These are phyloP conservation scores for Pseudohyphozyma bogoriensis DNA, from an alignment of 768 basidiomycete genomes.

Conservation along the genomic window DNA sequence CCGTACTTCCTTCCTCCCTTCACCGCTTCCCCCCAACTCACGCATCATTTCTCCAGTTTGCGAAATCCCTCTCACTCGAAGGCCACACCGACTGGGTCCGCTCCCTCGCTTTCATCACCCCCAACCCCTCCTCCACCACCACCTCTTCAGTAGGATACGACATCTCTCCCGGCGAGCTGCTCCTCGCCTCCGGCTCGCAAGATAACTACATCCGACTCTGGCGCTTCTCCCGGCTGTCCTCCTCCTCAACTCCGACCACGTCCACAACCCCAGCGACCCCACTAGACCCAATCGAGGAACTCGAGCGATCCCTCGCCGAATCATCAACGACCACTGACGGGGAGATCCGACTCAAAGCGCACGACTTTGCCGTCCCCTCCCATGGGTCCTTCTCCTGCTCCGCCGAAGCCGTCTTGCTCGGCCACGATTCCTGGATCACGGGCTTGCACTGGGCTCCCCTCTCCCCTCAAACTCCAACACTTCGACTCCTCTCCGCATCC, in stretches of 20 bases:
- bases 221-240: slow-evolving; percentile 57
- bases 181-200: slow-evolving; percentile 88
- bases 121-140: slow-evolving; percentile 12
- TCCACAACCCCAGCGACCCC: slow-evolving; percentile 3
- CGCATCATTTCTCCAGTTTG: slow-evolving; percentile 4
- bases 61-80: slow-evolving; percentile 18
- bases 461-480: slow-evolving; percentile 21
- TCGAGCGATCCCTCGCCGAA: slow-evolving; percentile 25
- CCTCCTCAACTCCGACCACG: slow-evolving; percentile 7
- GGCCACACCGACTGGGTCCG: slow-evolving; percentile 98
- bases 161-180: slow-evolving; percentile 45
- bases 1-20: slow-evolving; percentile 52
- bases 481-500: slow-evolving; percentile 77
- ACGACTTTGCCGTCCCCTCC: slow-evolving; percentile 59
- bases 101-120: slow-evolving; percentile 55
- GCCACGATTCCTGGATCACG: slow-evolving; percentile 91
- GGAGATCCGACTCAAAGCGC: slow-evolving; percentile 76
- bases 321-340: slow-evolving; percentile 38
- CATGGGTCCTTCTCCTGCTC: slow-evolving; percentile 55
- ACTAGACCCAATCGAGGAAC: slow-evolving; percentile 27
- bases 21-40: slow-evolving; percentile 34
- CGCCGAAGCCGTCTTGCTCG: slow-evolving; percentile 85
- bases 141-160: slow-evolving; percentile 13
- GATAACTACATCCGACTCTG: slow-evolving; percentile 88
- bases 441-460: slow-evolving; percentile 70